Evolutionary conservation across 129 eudicot genomes (phyloP).

Genomic region (Tagetes erecta): DNA sequence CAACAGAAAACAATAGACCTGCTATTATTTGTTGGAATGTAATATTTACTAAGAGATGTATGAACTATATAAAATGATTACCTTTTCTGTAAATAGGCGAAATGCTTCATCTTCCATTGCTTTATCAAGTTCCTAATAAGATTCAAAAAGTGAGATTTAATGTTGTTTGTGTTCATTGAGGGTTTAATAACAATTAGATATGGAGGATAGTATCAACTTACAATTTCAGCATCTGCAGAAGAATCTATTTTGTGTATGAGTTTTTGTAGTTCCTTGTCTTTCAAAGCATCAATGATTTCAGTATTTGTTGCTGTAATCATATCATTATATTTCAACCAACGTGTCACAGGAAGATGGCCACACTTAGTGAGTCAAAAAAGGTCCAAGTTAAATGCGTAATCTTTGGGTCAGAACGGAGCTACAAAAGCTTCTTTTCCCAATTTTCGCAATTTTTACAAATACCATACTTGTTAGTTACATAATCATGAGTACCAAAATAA

Average conservation of each 20-base stretch:
- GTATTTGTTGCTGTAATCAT: slow-evolving; percentile 58
- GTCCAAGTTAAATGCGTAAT: neutral
- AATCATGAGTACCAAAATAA: neutral
- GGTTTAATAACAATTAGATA: neutral
- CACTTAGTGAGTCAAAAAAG: neutral
- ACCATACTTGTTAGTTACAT: neutral
- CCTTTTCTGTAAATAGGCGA: slow-evolving; percentile 72
- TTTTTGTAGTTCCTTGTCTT: slow-evolving; percentile 63
- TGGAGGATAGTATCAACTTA: slow-evolving; percentile 35
- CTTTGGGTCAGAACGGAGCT: neutral
- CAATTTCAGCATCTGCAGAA: slow-evolving; percentile 53
- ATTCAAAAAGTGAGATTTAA: neutral
- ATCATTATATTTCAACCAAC: neutral
- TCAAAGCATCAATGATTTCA: slow-evolving; percentile 70
- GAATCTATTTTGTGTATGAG: slow-evolving; percentile 54
- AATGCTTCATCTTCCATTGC: slow-evolving; percentile 71
- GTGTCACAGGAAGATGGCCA: neutral
- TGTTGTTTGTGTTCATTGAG: neutral
- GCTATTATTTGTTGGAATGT: neutral
- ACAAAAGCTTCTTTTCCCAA: neutral
- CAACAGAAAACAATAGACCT: slow-evolving; percentile 14
- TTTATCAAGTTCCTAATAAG: slow-evolving; percentile 63
- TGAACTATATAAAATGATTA: slow-evolving; percentile 11
- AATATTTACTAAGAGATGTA: neutral
- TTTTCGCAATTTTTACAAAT: neutral